Base-by-base conservation (phyloP, 345 rosid genomes). In the Lenwebbia sp. region DNA sequence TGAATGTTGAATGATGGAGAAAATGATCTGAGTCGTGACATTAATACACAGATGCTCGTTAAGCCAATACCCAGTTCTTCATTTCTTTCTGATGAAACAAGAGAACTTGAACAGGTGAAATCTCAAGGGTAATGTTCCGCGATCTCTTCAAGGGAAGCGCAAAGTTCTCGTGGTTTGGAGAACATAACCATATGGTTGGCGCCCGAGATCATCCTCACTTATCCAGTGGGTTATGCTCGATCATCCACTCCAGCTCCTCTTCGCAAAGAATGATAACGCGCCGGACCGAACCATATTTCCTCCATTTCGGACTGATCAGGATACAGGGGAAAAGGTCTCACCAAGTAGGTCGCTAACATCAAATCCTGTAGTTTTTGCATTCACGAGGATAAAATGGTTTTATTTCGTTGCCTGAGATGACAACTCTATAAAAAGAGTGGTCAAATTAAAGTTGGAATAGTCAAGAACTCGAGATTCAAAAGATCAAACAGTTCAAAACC, bases 161-260 rank as follows among this genome's bases (percentile, higher is more conserved):
- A 84, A 8, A 81, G 62, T 22, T 89, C 70, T 5, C 10, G 54
- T 5, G 91, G 89, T 82, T 88, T 91, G 14, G 90, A 88, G 28
- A 89, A 86, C 90, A 87, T 89, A 54, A 75, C 74, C 92, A 83
- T 86, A 52, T 86, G 91, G 84, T 89, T 87, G 47, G 90, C 82
- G 53, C 88, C 58, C 13, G 74, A 37, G 47, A 40, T 37, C 85
- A 11, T 54, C 85, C 70, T 88, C 12, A 88, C 88, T 6, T 86
- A 6, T 83, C 70, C 12, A 75, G 57, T 6, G 90, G 90, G 74
- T 25, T 83, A 55, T 86, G 84, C 40, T 58, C 58, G 25, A 88
- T 44, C 57, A 87, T 86, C 84, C 85, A 85, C 54, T 84, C 54
- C 0, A 52, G 40, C 83, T 87, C 89, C 55, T 85, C 51, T 47